A percentile compares a stretch with the other conserved stretches of the same genome.
Conservation (phyloP, 192 early-diverging fungal genomes). For the Chytriomyces hyalinus region DNA sequence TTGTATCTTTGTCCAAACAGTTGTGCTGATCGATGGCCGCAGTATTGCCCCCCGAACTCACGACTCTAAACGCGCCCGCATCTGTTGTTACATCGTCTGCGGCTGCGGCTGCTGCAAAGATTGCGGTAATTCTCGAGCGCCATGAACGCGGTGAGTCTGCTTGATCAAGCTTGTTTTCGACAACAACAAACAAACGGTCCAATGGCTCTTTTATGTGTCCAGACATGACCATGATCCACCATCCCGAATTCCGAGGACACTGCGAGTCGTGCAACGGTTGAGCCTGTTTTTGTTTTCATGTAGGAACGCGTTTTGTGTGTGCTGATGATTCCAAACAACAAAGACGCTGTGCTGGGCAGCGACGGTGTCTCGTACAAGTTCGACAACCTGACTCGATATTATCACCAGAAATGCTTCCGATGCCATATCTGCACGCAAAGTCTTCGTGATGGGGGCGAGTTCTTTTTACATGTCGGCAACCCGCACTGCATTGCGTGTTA, state of each 20-base stretch:
- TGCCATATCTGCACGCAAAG: slow-evolving; percentile 14
- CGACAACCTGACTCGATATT: slow-evolving; percentile 17
- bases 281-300: neutral
- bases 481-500: slow-evolving; percentile 32
- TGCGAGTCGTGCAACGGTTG: slow-evolving; percentile 14
- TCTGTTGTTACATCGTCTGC: neutral
- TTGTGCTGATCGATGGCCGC: no score
- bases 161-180: neutral
- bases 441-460: slow-evolving; percentile 28
- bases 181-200: neutral
- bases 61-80: neutral
- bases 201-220: neutral
- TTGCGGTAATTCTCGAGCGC: slow-evolving; percentile 1
- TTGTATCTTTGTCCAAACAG: no score
- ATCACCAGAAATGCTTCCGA: slow-evolving; percentile 32
- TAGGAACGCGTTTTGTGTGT: neutral
- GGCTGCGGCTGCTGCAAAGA: neutral
- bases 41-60: no score
- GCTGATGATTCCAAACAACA: neutral
- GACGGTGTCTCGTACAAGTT: slow-evolving; percentile 36
- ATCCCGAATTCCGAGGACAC: slow-evolving; percentile 33
- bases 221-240: slow-evolving; percentile 31
- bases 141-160: slow-evolving; percentile 10
- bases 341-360: slow-evolving; percentile 26
- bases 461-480: slow-evolving; percentile 15